phyloP scores from a whole-genome alignment of 1,284 basidiomycete genomes.

The Naganishia sp. region DNA sequence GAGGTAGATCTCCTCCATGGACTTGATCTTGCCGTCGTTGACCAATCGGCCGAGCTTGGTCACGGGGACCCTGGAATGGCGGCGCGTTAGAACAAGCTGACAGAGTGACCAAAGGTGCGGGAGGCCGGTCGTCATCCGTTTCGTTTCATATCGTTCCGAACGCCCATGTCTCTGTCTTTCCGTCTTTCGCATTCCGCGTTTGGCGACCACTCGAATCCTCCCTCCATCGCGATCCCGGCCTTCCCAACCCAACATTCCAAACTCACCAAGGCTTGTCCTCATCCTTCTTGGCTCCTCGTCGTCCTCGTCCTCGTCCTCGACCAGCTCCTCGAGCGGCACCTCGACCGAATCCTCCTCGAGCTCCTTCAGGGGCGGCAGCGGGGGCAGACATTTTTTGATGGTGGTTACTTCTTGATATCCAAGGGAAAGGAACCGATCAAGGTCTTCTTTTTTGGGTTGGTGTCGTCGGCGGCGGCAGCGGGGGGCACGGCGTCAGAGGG shows the following conservation, averaged over 20 bases:
- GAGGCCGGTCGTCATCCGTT: not conserved
- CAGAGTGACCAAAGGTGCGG: not conserved
- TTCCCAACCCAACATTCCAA: not conserved
- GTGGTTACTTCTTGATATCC: not conserved
- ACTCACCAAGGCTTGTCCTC: constrained; percentile 99
- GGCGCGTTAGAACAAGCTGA: not conserved
- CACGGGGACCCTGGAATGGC: constrained; percentile 73
- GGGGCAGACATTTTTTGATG: constrained; percentile 48
- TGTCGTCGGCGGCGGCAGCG: constrained; percentile 19
- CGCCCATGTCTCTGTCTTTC: not conserved
- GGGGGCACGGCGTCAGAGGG: not conserved
- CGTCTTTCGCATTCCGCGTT: too few species aligned
- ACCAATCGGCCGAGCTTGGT: constrained; percentile 99
- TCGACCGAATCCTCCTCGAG: constrained; percentile 53
- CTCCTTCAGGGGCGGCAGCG: constrained; percentile 41
- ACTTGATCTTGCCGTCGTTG: constrained; percentile 99
- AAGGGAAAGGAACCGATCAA: constrained; percentile 11
- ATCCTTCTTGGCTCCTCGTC: constrained; percentile 95
- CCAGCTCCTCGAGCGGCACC: constrained; percentile 33
- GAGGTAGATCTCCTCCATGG: constrained; percentile 99
- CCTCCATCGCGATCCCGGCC: not conserved
- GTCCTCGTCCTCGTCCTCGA: constrained; percentile 76
- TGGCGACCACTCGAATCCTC: too few species aligned
- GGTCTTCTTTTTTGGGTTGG: constrained; percentile 25
- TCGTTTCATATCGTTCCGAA: not conserved